These are phyloP conservation scores for Fraxinus xanthoxyloides DNA, from an alignment of 305 asterid genomes.

Conservation along the genomic window DNA sequence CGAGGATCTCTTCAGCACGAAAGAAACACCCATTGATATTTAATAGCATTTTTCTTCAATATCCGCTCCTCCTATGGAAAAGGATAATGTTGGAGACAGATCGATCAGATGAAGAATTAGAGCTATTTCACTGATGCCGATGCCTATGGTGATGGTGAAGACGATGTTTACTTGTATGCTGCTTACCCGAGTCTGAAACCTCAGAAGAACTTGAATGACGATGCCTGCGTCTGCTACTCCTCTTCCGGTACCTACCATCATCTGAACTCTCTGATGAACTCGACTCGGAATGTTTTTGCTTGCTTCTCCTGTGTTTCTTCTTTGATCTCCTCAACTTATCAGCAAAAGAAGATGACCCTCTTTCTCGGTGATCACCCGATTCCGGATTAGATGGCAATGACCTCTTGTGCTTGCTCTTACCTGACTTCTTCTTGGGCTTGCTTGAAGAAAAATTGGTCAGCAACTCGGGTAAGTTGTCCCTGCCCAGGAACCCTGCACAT, in stretches of 20 bases:
- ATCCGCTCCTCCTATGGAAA: not conserved
- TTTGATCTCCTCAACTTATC: slow-evolving; percentile 41
- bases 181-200: slow-evolving; percentile 31
- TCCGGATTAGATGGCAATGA: slow-evolving; percentile 36
- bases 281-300: slow-evolving; percentile 34
- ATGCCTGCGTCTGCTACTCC: slow-evolving; percentile 36
- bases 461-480: slow-evolving; percentile 63
- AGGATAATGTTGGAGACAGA: not conserved
- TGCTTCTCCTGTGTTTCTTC: slow-evolving; percentile 47
- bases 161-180: slow-evolving; percentile 22
- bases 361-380: slow-evolving; percentile 31
- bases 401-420: slow-evolving; percentile 50
- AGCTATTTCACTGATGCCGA: not conserved
- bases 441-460: slow-evolving; percentile 52
- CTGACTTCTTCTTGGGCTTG: slow-evolving; percentile 52
- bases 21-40: not conserved
- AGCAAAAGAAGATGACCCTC: slow-evolving; percentile 39
- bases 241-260: slow-evolving; percentile 34
- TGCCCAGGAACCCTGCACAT: slow-evolving; percentile 73
- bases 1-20: not conserved
- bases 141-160: slow-evolving; percentile 16
- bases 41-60: not conserved
- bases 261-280: slow-evolving; percentile 52
- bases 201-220: slow-evolving; percentile 34
- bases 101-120: not conserved